phyloP scores from a whole-genome alignment of 345 rosid genomes.

The Raphanus sativus region DNA sequence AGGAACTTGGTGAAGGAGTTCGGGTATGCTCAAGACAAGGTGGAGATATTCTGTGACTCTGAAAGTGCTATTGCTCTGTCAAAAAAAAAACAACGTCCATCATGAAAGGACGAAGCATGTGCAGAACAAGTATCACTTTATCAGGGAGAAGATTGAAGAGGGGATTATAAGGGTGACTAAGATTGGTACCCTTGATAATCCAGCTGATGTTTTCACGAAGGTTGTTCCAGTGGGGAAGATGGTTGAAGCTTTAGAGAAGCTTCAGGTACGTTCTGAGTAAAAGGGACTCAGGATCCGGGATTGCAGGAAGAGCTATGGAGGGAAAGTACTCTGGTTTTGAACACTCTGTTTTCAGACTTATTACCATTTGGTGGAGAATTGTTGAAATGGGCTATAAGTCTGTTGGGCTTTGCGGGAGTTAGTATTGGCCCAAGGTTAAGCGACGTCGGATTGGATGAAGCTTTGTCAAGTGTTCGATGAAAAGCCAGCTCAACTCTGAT shows the following conservation, averaged over 20 bases:
- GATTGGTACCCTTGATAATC: not conserved
- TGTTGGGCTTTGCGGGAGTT: not conserved
- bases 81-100: not conserved
- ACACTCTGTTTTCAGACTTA: too few species aligned
- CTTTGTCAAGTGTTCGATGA: not conserved
- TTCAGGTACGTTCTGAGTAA: not conserved
- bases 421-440: not conserved
- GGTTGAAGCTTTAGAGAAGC: not conserved
- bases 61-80: not conserved
- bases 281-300: not conserved
- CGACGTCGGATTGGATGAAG: not conserved
- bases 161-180: not conserved
- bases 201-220: not conserved
- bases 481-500: not conserved
- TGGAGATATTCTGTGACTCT: not conserved
- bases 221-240: not conserved
- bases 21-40: not conserved
- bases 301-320: not conserved
- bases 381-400: not conserved
- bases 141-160: not conserved
- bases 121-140: not conserved
- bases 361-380: not conserved
- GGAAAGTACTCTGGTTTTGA: too few species aligned
- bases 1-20: not conserved
- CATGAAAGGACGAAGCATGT: not conserved